A percentile compares a stretch with the other conserved stretches of the same genome.
Conservation (phyloP, 2,329 filamentous ascomycete genomes). For the Pestalotiopsis sp. region DNA sequence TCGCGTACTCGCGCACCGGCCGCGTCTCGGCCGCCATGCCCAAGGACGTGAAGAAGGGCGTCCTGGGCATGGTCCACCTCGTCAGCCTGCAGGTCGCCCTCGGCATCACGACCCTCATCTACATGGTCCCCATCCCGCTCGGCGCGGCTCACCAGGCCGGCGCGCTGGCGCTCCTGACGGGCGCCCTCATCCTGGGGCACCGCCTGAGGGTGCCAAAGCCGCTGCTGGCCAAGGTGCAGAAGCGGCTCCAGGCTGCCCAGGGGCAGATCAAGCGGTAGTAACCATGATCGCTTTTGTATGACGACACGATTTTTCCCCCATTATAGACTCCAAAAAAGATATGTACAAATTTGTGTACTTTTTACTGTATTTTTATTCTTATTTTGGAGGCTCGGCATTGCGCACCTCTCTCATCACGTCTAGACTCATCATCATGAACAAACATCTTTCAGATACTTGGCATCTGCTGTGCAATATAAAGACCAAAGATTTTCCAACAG, state of each 20-base stretch:
- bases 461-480: constrained; percentile 2
- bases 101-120: constrained; percentile 88
- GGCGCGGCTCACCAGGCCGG: constrained; percentile 94
- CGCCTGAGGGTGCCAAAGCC: constrained; percentile 73
- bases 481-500: background rate
- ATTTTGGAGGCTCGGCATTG: background rate
- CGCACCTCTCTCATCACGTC: constrained; percentile 1
- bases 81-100: constrained; percentile 80
- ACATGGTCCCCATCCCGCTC: constrained; percentile 86
- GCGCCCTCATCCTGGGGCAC: constrained; percentile 77
- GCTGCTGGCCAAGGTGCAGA: constrained; percentile 61
- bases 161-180: constrained; percentile 80
- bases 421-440: constrained; percentile 6
- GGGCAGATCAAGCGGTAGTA: constrained; percentile 3
- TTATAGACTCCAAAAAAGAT: background rate
- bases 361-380: constrained; percentile 7
- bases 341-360: constrained; percentile 9
- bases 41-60: constrained; percentile 64
- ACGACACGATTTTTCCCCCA: background rate
- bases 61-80: constrained; percentile 80
- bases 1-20: constrained; percentile 75
- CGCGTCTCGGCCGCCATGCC: constrained; percentile 62
- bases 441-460: background rate
- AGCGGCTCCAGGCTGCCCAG: constrained; percentile 34
- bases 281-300: background rate